Conservation (phyloP, 129 eudicot species). For the Saposhnikovia divaricata region DNA sequence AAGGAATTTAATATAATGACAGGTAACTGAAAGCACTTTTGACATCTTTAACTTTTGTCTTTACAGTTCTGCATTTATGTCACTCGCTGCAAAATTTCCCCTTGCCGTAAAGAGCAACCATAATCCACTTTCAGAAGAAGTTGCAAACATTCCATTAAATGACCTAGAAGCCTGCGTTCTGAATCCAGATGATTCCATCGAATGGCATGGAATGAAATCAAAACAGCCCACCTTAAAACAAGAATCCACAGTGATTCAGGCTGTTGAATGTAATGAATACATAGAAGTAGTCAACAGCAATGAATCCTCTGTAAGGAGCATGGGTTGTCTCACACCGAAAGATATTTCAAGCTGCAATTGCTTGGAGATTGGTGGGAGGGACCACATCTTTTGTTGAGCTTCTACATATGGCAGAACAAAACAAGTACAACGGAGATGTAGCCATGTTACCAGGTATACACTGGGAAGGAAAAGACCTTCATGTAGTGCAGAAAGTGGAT, state of each 20-base stretch:
- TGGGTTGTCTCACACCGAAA: constrained; percentile 17
- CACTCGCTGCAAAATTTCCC: constrained; percentile 82
- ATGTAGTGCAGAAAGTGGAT: constrained; percentile 46
- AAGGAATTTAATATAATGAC: constrained; percentile 8
- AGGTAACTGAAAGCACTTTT: background rate
- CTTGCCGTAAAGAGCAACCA: constrained; percentile 27
- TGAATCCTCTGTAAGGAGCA: constrained; percentile 24
- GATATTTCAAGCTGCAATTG: constrained; percentile 31
- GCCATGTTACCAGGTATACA: constrained; percentile 16
- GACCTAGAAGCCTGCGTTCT: constrained; percentile 36
- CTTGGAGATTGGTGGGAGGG: constrained; percentile 20
- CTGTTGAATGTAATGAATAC: constrained; percentile 23
- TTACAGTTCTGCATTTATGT: constrained; percentile 96
- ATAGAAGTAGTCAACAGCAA: constrained; percentile 45
- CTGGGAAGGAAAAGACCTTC: constrained; percentile 28
- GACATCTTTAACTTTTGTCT: constrained; percentile 9
- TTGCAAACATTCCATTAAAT: constrained; percentile 21
- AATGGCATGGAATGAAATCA: constrained; percentile 31
- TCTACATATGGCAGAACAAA: constrained; percentile 41
- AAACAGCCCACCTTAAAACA: constrained; percentile 27
- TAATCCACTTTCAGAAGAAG: constrained; percentile 30
- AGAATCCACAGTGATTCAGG: constrained; percentile 25
- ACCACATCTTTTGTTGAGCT: constrained; percentile 53
- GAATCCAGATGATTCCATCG: constrained; percentile 44
- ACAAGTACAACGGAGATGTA: constrained; percentile 21